Percentiles rank a stretch among this genome's conserved stretches.
These are phyloP conservation scores for Russula lepida DNA, from an alignment of 768 basidiomycete genomes.

Conservation along the genomic window DNA sequence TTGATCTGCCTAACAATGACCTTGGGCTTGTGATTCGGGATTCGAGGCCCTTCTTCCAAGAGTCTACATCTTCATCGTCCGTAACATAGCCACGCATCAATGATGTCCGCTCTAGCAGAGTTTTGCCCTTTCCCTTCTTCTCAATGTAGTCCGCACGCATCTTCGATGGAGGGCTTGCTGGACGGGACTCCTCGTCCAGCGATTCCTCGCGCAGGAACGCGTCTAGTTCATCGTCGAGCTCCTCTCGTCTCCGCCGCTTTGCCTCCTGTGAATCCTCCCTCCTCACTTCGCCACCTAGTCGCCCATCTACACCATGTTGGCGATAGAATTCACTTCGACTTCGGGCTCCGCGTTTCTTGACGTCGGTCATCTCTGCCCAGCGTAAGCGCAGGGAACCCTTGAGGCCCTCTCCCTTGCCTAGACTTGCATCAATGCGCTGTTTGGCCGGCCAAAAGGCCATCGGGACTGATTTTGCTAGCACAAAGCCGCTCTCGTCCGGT, in stretches of 20 bases:
- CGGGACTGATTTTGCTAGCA: constrained; percentile 63
- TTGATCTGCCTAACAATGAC: constrained; percentile 17
- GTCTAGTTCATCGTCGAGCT: constrained; percentile 63
- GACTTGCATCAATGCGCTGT: constrained; percentile 61
- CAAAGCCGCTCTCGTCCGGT: constrained; percentile 46
- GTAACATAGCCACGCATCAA: constrained; percentile 33
- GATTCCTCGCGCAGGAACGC: constrained; percentile 48
- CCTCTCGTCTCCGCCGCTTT: constrained; percentile 31
- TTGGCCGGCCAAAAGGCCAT: constrained; percentile 72
- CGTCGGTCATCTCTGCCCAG: constrained; percentile 63
- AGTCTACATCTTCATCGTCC: constrained; percentile 23
- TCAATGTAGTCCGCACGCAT: constrained; percentile 62
- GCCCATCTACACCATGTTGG: constrained; percentile 58
- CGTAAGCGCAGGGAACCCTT: constrained; percentile 63
- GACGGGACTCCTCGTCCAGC: constrained; percentile 23
- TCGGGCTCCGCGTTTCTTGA: constrained; percentile 71
- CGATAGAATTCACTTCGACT: constrained; percentile 70
- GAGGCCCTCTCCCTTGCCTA: constrained; percentile 62
- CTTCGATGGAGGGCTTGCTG: constrained; percentile 42
- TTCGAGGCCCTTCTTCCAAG: constrained; percentile 36
- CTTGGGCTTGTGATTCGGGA: constrained; percentile 29
- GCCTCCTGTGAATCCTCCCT: constrained; percentile 18
- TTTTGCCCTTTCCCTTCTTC: constrained; percentile 29
- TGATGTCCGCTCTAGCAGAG: constrained; percentile 51
- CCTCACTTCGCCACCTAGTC: constrained; percentile 38